Evolutionary conservation across 2,329 filamentous ascomycete genomes (phyloP).

Genomic region (Pseudogymnoascus sp.): DNA sequence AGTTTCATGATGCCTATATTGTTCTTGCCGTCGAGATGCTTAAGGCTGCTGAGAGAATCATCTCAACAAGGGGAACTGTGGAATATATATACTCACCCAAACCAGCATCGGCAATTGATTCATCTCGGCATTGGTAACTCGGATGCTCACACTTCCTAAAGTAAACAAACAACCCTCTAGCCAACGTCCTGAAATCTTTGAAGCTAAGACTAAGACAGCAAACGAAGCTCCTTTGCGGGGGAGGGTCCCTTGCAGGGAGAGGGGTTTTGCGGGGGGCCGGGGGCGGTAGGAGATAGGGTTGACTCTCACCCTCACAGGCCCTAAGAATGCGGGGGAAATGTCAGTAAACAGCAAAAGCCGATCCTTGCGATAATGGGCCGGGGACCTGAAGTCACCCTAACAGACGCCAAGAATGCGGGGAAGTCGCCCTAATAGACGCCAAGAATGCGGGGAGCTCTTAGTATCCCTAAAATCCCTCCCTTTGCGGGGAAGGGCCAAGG

Average conservation of each 20-base stretch:
- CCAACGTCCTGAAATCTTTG: background rate
- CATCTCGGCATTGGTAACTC: background rate
- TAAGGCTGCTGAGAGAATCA: background rate
- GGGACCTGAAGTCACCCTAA: too few species aligned
- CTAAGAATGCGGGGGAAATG: too few species aligned
- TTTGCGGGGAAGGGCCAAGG: too few species aligned
- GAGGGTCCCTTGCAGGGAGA: background rate
- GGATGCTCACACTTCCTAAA: background rate
- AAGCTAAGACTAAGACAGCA: background rate
- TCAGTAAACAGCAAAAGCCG: too few species aligned
- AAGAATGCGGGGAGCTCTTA: too few species aligned
- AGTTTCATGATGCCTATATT: constrained; percentile 4
- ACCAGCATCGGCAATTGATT: background rate
- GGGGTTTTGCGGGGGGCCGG: too few species aligned
- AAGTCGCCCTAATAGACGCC: too few species aligned
- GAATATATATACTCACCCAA: background rate
- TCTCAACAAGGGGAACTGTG: background rate
- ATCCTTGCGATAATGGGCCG: too few species aligned
- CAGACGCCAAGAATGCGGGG: too few species aligned
- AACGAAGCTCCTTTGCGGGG: background rate
- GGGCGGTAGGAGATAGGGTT: too few species aligned
- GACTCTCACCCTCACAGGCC: too few species aligned
- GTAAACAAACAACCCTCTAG: background rate
- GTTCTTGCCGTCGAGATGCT: background rate
- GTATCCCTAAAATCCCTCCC: too few species aligned